Percentiles rank a stretch among this genome's conserved stretches.
phyloP scores from a whole-genome alignment of 495 filamentous ascomycete species.

The Staphylotrichum longicolle region DNA sequence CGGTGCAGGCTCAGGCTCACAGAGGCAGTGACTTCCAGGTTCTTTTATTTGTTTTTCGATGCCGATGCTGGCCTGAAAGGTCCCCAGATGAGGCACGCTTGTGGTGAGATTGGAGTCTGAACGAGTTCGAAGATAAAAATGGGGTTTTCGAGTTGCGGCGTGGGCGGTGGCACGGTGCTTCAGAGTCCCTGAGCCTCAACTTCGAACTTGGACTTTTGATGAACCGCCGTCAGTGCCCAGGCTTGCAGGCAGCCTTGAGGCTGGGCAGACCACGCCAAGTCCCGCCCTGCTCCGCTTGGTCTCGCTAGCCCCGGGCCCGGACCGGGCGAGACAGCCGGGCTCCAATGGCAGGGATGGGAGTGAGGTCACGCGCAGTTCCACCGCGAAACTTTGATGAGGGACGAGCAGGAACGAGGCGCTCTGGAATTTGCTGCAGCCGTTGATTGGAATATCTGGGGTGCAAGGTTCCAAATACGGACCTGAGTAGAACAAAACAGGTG shows the following conservation, averaged over 20 bases:
- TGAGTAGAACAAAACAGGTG: too few species aligned
- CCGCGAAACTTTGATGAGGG: background rate
- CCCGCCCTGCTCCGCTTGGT: constrained; percentile 5
- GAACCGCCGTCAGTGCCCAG: background rate
- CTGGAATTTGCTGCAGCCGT: too few species aligned
- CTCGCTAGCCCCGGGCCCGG: constrained; percentile 13
- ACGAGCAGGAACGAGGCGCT: background rate
- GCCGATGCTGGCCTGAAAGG: too few species aligned
- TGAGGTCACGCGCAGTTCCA: constrained; percentile 18
- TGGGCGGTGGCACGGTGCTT: constrained; percentile 1
- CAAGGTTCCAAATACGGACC: too few species aligned
- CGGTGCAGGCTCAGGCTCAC: constrained; percentile 9
- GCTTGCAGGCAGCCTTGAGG: background rate
- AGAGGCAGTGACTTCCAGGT: too few species aligned
- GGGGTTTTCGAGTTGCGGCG: background rate
- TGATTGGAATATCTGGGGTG: too few species aligned
- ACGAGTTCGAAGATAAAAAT: too few species aligned
- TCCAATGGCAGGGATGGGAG: constrained; percentile 16
- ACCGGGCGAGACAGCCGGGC: constrained; percentile 10
- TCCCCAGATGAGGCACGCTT: too few species aligned
- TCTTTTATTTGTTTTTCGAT: too few species aligned
- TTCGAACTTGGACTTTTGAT: background rate
- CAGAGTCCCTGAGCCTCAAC: background rate
- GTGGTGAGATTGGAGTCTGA: too few species aligned
- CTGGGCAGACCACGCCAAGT: background rate